Evolutionary conservation across 208 protist genomes (phyloP).

Genomic region (Acanthamoeba castellanii): DNA sequence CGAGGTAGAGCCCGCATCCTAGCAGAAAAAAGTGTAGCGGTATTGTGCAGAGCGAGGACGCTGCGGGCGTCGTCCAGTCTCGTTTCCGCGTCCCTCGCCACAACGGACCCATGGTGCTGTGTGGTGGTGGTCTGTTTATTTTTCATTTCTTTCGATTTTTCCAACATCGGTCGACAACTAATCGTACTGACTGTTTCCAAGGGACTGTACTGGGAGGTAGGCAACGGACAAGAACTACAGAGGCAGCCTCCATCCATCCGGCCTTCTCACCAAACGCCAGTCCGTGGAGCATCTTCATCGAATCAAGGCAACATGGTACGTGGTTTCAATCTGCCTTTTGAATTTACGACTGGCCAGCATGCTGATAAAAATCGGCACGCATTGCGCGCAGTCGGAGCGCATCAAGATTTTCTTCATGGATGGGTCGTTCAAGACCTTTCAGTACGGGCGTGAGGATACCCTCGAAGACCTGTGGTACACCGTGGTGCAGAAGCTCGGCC

Average conservation of each 20-base stretch:
- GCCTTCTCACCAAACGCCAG: not conserved
- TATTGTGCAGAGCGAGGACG: slow-evolving; percentile 1
- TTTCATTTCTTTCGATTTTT: not conserved
- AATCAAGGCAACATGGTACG: not conserved
- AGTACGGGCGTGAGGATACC: slow-evolving; percentile 3
- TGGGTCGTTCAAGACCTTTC: slow-evolving; percentile 67
- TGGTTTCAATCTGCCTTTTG: not conserved
- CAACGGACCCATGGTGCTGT: not conserved
- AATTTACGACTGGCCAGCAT: not conserved
- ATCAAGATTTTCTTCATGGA: slow-evolving; percentile 76
- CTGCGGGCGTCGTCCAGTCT: not conserved
- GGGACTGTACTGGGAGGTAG: no score
- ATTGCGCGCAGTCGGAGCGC: not conserved
- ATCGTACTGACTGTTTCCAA: no score
- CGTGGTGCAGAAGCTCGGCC: slow-evolving; percentile 68
- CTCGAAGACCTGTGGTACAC: slow-evolving; percentile 69
- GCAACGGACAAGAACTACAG: no score
- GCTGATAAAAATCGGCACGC: not conserved
- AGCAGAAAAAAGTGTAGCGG: not conserved
- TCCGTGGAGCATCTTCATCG: not conserved
- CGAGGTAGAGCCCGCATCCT: not conserved
- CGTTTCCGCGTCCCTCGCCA: not conserved
- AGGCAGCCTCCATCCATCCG: not conserved
- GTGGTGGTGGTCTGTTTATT: not conserved
- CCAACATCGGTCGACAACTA: not conserved